Base-by-base conservation (phyloP, 2,329 filamentous ascomycete species). In the Botrytis squamosa region DNA sequence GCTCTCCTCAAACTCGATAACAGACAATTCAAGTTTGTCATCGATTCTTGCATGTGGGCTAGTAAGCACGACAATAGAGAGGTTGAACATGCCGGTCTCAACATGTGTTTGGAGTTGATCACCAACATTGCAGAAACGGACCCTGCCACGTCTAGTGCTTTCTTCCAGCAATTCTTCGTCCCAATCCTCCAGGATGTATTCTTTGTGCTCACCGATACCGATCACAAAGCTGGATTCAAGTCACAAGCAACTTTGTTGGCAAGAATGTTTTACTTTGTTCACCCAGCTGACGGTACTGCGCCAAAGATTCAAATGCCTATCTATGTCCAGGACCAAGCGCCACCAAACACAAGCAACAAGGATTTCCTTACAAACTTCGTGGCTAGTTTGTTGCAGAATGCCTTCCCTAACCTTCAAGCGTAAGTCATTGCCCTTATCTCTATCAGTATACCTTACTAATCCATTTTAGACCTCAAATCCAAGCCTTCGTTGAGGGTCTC, bases 11-110 rank as follows among this genome's bases (percentile, higher is more conserved):
- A 97, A 84, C 90, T 99, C 49, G 95, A 99, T 82, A 95, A 93
- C 80, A 91, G 94, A 74, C 96, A 98, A 81, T 99, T 99, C 90
- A 99, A 99, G 85, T 97, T 98, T 81, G 95, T 99, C 80, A 98
- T 99, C 78, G 96, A 99, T 83, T 97, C 95, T 52, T 99, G 97
- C 87, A 94, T 98, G 88, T 99, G 96, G 97, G 96, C 97, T n/a
- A 98, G 95, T 86, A 99, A 99, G 86, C 96, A 99, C 84, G 96
- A 99, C 85, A 99, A 99, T 84, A 93, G 96, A 75, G 94, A 98
- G 81, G 96, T 99, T 44, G 96, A 99, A 84, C 94, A 93, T 78
- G 97, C 96, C 57, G 96, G 96, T 75, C 89, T 99, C 75, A 96
- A 95, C 84, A 99, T 99, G 96, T 98, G 95, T 83, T 90, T 97